Evolutionary conservation across 2,329 filamentous ascomycete genomes (phyloP).

Genomic region (Fusarium duplospermum): DNA sequence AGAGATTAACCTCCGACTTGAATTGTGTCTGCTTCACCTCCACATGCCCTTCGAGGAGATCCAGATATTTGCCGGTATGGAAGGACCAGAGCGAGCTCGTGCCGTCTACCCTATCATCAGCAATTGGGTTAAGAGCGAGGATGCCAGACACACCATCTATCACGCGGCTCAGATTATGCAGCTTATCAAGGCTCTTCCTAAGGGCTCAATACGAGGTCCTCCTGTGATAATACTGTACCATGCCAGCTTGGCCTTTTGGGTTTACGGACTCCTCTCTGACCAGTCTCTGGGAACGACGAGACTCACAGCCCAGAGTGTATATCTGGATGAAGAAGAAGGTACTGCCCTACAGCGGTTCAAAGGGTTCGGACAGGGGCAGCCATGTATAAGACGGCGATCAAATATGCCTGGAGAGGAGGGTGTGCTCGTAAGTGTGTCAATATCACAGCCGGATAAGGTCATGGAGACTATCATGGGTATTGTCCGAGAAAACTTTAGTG

Average conservation of each 20-base stretch:
- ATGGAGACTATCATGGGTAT: slow-evolving; percentile 27
- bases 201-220: slow-evolving; percentile 35
- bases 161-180: slow-evolving; percentile 46
- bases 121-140: slow-evolving; percentile 51
- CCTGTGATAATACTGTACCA: slow-evolving; percentile 45
- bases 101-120: slow-evolving; percentile 48
- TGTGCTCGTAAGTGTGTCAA: slow-evolving; percentile 12
- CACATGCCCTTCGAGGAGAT: slow-evolving; percentile 56
- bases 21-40: slow-evolving; percentile 51
- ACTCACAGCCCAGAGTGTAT: not conserved
- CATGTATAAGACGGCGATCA: slow-evolving; percentile 25
- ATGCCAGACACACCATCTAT: slow-evolving; percentile 48
- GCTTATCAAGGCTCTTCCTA: slow-evolving; percentile 25
- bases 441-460: slow-evolving; percentile 25
- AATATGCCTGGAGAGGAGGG: slow-evolving; percentile 8
- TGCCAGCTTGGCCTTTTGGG: slow-evolving; percentile 45
- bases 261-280: slow-evolving; percentile 29
- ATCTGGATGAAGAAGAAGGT: slow-evolving; percentile 16
- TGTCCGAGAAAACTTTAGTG: slow-evolving; percentile 18
- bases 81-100: slow-evolving; percentile 53
- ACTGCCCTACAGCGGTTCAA: slow-evolving; percentile 25
- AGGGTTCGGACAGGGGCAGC: slow-evolving; percentile 26
- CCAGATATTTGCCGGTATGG: slow-evolving; percentile 56
- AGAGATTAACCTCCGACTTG: slow-evolving; percentile 48
- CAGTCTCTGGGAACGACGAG: not conserved